Base-by-base conservation (phyloP, 2,329 filamentous ascomycete genomes). In the Lachnellula occidentalis region DNA sequence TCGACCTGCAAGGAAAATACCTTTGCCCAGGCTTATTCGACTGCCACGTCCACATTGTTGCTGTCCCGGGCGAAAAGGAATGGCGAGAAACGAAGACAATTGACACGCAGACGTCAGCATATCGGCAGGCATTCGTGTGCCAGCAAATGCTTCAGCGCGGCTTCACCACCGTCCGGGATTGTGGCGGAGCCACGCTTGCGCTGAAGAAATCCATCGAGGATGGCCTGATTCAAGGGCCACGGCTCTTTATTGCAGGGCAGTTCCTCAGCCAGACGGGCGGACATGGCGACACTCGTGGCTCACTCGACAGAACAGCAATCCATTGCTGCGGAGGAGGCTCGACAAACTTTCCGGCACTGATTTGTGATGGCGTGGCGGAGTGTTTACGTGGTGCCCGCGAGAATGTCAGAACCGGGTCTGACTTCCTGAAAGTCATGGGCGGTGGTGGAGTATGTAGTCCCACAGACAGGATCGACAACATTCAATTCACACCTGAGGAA, bases 351-450 rank as follows among this genome's bases (percentile, higher is more conserved):
- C 34, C 24, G 5, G 43, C n/a, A 21, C 21, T 19, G 8, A 21
- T 52, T 14, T 46, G 42, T 31, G 53, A 55, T 34, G 53, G 53
- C 15, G 39, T 55, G 1, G 71, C 78, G 0, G 76, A 78, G 45
- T 83, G 80, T 58, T 70, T 80, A 42, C 73, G 73, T 19, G 75
- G 71, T 7, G 74, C 76, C 0, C 72, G 81, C 2, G 79, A 82
- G 50, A 76, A 83, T 63, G 65, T 85, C 0, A 72, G 81, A 2
- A 72, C 69, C 8, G 81, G 81, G 2, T 77, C 79, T 1, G 78
- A 84, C 61, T 83, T 84, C 60, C 75, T 85, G 66, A 85, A 85
- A 66, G 80, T 85, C 58, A 83, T 83, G 79, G 72, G 72, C 1
- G 74, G 74, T 5, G 81, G 82, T 1, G 81, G 82, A 8, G 80